These are phyloP conservation scores for Cercospora sp. DNA, from an alignment of 2,329 filamentous ascomycete genomes.

Conservation along the genomic window DNA sequence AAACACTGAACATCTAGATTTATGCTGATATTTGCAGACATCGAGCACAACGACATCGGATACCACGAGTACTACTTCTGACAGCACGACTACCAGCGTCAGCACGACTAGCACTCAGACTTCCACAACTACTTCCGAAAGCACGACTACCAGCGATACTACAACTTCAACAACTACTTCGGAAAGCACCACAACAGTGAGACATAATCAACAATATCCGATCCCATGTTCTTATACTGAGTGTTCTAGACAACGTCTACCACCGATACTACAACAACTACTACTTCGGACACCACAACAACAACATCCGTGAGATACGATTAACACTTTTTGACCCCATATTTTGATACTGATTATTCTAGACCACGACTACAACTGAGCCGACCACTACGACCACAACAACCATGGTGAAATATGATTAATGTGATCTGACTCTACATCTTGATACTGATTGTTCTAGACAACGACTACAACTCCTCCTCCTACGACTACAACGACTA, in stretches of 20 bases:
- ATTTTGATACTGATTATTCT: not conserved
- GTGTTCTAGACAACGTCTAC: not conserved
- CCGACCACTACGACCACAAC: no score
- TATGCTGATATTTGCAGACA: not conserved
- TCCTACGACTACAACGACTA: no score
- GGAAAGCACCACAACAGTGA: not conserved
- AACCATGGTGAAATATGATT: not conserved
- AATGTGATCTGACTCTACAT: not conserved
- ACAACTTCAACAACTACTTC: not conserved
- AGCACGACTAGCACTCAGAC: no score
- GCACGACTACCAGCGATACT: not conserved
- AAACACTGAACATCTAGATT: not conserved
- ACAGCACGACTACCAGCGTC: not conserved
- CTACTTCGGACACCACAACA: not conserved
- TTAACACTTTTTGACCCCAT: not conserved
- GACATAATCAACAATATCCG: not conserved
- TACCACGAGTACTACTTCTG: not conserved
- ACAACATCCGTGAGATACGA: not conserved
- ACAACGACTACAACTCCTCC: not conserved
- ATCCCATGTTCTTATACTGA: not conserved
- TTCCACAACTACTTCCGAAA: no score
- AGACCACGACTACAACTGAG: not conserved
- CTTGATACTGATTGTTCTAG: not conserved
- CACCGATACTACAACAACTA: not conserved
- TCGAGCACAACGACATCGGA: not conserved